Base-by-base conservation (phyloP, 1,139 yeast species). In the Arxiozyma heterogenica region DNA sequence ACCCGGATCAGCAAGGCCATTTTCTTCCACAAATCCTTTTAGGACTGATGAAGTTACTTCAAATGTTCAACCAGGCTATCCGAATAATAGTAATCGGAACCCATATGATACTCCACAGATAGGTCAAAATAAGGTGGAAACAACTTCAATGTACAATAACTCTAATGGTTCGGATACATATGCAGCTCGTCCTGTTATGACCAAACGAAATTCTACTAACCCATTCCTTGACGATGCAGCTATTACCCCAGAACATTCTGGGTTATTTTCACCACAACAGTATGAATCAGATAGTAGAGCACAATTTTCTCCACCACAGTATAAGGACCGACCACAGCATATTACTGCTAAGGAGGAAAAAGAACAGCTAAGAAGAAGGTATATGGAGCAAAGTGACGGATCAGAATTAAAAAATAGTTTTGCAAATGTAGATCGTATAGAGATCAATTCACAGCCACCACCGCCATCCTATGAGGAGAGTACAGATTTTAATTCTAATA, bases 401-500 rank as follows among this genome's bases (percentile, higher is more conserved):
- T 17, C 44, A 6, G 45, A 23, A 46, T 41, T 44, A 34, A 46
- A 50, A 4, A 63, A 64, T 11, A 6, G 3, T 34, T 34, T 15
- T 8, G 15, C 39, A 34, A 34, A 12, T 12, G n/a, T 34, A 34
- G n/a, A 15, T 34, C n/a, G 15, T 34, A 34, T 15, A 12, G 39
- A 34, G 4, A 17, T 21, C 8, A 52, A 43, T 43, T 20, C 54
- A 20, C 23, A 21, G 20, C 47, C 43, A 21, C 49, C 49, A 51
- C 77, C 85, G 3, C 89, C 91, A 6, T 74, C 87, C 0, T 84
- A 84, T 64, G 88, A 83, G 59, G 91, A 84, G 62, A 85, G 78
- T 21, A 82, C 87, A 1, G 83, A 82, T 20, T 27, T 56, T 15
- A 57, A 54, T 51, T 38, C 55, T 9, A 57, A 51, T 18, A 51